Base-by-base conservation (phyloP, 2,329 filamentous ascomycete species). In the Thermomyces lanuginosus region DNA sequence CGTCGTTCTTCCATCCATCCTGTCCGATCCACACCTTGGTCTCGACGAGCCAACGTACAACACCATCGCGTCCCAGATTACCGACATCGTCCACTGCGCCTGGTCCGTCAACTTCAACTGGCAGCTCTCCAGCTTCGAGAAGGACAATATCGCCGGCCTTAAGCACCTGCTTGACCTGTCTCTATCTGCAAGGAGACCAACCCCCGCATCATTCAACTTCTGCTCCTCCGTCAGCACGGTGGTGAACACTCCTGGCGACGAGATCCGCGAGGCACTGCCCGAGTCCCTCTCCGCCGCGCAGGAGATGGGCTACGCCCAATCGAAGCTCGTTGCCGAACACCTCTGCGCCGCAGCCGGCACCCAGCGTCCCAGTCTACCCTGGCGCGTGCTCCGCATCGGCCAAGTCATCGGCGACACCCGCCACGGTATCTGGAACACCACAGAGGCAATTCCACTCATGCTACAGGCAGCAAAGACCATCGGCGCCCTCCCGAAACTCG, bases 41-140 rank as follows among this genome's bases (percentile, higher is more conserved):
- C 46, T 75, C 2, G 39, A 49, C 3, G 31, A 43, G 1, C 39
- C 48, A 1, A 40, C 48, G 5, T 65, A 66, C 39, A 31, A 46
- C 2, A 32, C 43, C 2, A 40, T 73, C 2, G 49, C 52, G 1
- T 34, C 36, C 3, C 49, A 61, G 30, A 47, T 57, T 2, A 65
- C 63, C 1, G 44, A 60, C 2, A 54, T 80, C 10, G 61, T 78
- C 29, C 71, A 76, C 42, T 57, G 70, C 5, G 70, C 70, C 11
- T 76, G 72, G 72, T 58, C 64, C 2, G 72, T 76, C 10, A 75
- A 76, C 45, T 76, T 76, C 51, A 63, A 61, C 14, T 53, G 70
- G 28, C 58, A 61, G 3, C 51, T 76, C 1, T 48, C 47, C 20
- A 66, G 61, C 32, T 76, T 75, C 37, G 58, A 59, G 24, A 54